These are phyloP conservation scores for Aspergillus quadricinctus DNA, from an alignment of 2,329 filamentous ascomycete genomes.

Conservation along the genomic window DNA sequence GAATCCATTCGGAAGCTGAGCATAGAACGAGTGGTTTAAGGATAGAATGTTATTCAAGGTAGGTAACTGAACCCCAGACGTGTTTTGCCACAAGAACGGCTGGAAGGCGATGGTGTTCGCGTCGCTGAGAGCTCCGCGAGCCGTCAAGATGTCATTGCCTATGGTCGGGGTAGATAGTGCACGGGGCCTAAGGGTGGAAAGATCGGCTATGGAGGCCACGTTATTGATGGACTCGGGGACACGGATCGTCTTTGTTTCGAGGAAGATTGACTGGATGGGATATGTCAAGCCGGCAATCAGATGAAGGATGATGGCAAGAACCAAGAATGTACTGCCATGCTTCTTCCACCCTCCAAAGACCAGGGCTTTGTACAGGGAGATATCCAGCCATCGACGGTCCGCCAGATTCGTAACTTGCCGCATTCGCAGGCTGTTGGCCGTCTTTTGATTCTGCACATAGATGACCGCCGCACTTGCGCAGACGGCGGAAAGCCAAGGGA, in stretches of 20 bases:
- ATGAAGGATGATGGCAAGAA: slow-evolving; percentile 17
- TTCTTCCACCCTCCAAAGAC: slow-evolving; percentile 10
- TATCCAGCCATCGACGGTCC: slow-evolving; percentile 19
- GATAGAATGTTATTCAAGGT: slow-evolving; percentile 5
- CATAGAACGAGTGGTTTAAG: slow-evolving; percentile 19
- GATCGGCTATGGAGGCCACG: neutral
- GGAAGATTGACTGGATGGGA: slow-evolving; percentile 19
- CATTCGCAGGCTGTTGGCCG: slow-evolving; percentile 10
- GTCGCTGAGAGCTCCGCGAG: neutral
- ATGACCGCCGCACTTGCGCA: slow-evolving; percentile 21
- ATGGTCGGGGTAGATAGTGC: neutral
- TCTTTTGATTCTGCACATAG: slow-evolving; percentile 17
- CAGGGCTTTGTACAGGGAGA: slow-evolving; percentile 2
- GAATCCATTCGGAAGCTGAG: slow-evolving; percentile 17
- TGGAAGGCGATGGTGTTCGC: neutral
- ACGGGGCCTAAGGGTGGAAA: neutral
- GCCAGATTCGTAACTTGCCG: slow-evolving; percentile 19
- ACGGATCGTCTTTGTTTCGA: slow-evolving; percentile 9
- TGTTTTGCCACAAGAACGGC: neutral
- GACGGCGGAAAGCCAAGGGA: slow-evolving; percentile 20
- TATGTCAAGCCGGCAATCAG: slow-evolving; percentile 19
- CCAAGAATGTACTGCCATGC: slow-evolving; percentile 18
- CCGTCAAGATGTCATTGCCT: neutral
- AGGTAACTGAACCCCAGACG: neutral
- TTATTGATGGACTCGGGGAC: neutral